Conservation (phyloP, 169 alveolate species). For the Eimeria acervulina region DNA sequence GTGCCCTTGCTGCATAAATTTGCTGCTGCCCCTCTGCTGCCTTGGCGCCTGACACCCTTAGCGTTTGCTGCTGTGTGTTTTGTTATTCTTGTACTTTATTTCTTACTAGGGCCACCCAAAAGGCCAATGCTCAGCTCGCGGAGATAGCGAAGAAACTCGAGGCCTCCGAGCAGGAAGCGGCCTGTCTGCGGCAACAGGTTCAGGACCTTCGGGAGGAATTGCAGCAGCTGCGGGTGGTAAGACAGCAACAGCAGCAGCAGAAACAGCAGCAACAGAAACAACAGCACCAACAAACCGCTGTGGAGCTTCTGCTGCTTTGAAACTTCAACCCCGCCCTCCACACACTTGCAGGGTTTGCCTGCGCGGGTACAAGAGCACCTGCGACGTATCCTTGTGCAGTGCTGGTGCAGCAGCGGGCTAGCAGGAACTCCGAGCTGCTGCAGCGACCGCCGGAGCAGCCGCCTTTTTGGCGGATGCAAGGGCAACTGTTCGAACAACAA, state of each 20-base stretch:
- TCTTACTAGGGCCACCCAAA: not conserved
- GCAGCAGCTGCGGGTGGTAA: slow-evolving; percentile 8
- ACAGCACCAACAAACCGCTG: not conserved
- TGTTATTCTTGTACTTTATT: not conserved
- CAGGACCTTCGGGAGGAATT: slow-evolving; percentile 37
- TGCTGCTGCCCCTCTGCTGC: not conserved
- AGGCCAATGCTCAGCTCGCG: not conserved
- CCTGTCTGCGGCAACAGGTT: slow-evolving; percentile 9
- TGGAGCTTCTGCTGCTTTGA: not conserved
- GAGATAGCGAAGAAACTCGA: slow-evolving; percentile 6
- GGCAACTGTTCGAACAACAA: not conserved
- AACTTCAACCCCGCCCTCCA: not conserved
- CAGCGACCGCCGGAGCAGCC: not conserved
- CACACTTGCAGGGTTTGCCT: not conserved
- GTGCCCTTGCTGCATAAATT: not conserved
- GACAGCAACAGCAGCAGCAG: not conserved
- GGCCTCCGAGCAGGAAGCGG: not conserved
- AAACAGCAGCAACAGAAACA: not conserved
- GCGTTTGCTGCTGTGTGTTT: not conserved
- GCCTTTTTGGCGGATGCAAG: not conserved
- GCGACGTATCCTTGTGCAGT: not conserved
- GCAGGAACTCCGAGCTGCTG: not conserved
- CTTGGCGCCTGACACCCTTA: not conserved
- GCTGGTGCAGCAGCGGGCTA: slow-evolving; percentile 11
- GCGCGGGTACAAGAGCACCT: not conserved